Base-by-base conservation (phyloP, 805 yeast species). In the Alloascoidea hylecoeti region DNA sequence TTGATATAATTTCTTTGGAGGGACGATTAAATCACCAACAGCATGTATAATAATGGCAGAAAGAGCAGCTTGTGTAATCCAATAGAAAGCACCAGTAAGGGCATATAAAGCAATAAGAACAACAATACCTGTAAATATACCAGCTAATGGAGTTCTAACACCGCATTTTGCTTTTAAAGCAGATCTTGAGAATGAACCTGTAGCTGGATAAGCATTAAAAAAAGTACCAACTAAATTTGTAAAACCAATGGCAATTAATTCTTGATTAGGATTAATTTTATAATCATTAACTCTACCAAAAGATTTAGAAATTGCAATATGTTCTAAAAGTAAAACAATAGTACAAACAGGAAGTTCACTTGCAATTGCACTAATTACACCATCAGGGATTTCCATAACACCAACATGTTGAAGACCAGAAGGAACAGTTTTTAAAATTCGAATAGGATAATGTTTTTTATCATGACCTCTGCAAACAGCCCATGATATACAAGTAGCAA, bases 101-200 rank as follows among this genome's bases (percentile, higher is more conserved):
- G 81, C 76, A 57, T 86, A 88, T 44, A 88, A 66, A 2, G 96
- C 95, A 44, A 88, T 63, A 44, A 88, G 60, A 17, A 88, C 96
- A 58, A 89, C 86, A 35, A 72, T 73, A 53, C 96, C 96, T 9
- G 95, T 82, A 58, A 77, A 81, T 33, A 85, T 68, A 61, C 96
- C 95, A 35, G 95, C 94, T 43, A 88, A 63, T 27, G 96, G 96
- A 15, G 96, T 88, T 53, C 86, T 73, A 35, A 88, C 96, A 55
- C 95, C 94, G 69, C 95, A 88, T 60, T 88, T 88, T 38, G 94
- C 78, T 61, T 89, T 88, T 50, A 88, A 68, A 4, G 96, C 96
- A 35, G 95, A 81, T 64, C 96, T 78, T 15, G 94, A 82, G 58
- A 88, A 88, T 1, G 96, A 88, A 35, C 96, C 96, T 3, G 96